Percentiles rank a stretch among this genome's conserved stretches.
Conservation (phyloP, 2,329 filamentous ascomycete genomes). For the Fusarium agapanthi region DNA sequence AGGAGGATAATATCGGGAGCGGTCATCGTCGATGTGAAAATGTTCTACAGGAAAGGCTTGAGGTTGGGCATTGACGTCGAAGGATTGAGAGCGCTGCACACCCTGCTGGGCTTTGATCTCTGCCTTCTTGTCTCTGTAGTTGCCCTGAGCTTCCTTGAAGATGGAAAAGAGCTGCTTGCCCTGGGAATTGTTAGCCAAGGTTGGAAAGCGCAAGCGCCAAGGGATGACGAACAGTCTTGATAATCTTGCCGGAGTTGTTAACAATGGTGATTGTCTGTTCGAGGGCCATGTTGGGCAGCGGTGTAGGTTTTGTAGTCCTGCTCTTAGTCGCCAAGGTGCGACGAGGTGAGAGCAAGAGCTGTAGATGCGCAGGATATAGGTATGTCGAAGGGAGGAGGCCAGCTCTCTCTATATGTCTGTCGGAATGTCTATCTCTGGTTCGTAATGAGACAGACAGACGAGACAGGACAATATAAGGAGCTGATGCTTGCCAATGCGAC, state of each 20-base stretch:
- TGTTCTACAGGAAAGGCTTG: conserved; percentile 22
- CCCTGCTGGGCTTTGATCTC: conserved; percentile 74
- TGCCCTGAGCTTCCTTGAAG: conserved; percentile 90
- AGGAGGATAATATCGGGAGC: conserved; percentile 49
- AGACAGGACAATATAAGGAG: conserved; percentile 5
- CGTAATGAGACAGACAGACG: conserved; percentile 13
- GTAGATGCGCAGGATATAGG: neutral
- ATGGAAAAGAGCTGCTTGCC: conserved; percentile 90
- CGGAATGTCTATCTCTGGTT: conserved; percentile 2
- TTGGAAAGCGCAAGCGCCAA: neutral
- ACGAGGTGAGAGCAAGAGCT: neutral
- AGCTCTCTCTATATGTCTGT: conserved; percentile 36
- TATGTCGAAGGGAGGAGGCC: conserved; percentile 29
- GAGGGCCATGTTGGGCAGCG: conserved; percentile 51
- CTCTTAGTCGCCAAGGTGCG: conserved; percentile 10
- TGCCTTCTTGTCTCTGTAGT: conserved; percentile 88
- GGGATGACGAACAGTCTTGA: conserved; percentile 75
- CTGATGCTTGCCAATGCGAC: conserved; percentile 13
- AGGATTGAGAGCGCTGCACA: conserved; percentile 70
- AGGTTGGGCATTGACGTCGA: conserved; percentile 51
- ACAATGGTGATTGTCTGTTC: conserved; percentile 86
- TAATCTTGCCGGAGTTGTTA: conserved; percentile 89
- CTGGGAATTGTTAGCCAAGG: conserved; percentile 55
- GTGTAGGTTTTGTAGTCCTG: conserved; percentile 9
- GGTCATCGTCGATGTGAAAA: conserved; percentile 43